Conservation (phyloP, 371 early-diverging fungal genomes). For the Mucor circinelloides region DNA sequence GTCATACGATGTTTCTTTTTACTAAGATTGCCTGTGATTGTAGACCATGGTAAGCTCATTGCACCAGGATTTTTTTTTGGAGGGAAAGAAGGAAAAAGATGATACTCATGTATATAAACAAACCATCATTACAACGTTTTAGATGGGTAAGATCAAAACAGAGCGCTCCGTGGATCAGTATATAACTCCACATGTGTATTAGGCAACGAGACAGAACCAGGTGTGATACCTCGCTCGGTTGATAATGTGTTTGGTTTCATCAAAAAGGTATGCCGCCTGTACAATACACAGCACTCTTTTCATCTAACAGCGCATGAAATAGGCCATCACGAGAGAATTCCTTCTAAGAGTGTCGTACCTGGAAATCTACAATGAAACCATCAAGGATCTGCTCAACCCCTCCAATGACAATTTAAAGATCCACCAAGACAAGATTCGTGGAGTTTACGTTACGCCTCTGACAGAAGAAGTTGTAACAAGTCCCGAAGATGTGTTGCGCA, state of each 20-base stretch:
- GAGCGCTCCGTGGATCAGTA: background rate
- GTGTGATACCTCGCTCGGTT: constrained; percentile 59
- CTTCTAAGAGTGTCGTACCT: constrained; percentile 91
- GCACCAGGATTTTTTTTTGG: background rate
- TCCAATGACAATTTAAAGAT: constrained; percentile 78
- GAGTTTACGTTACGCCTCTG: constrained; percentile 85
- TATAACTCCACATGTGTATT: constrained; percentile 38
- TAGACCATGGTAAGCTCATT: constrained; percentile 8
- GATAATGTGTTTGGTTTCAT: constrained; percentile 59
- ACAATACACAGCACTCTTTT: background rate
- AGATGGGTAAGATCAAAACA: constrained; percentile 35
- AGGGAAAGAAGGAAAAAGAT: too few species aligned
- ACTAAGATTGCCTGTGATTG: background rate
- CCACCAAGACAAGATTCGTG: constrained; percentile 50
- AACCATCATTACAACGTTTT: background rate
- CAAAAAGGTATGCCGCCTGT: constrained; percentile 33
- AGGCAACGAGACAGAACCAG: constrained; percentile 58
- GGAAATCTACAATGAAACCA: constrained; percentile 96
- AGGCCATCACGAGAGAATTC: constrained; percentile 71
- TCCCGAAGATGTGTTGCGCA: constrained; percentile 77
- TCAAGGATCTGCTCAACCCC: constrained; percentile 81
- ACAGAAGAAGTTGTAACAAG: constrained; percentile 89
- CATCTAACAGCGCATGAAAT: background rate
- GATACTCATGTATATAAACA: background rate
- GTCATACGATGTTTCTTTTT: background rate